Conservation (phyloP, 805 yeast species). For the Myxozyma monticola region DNA sequence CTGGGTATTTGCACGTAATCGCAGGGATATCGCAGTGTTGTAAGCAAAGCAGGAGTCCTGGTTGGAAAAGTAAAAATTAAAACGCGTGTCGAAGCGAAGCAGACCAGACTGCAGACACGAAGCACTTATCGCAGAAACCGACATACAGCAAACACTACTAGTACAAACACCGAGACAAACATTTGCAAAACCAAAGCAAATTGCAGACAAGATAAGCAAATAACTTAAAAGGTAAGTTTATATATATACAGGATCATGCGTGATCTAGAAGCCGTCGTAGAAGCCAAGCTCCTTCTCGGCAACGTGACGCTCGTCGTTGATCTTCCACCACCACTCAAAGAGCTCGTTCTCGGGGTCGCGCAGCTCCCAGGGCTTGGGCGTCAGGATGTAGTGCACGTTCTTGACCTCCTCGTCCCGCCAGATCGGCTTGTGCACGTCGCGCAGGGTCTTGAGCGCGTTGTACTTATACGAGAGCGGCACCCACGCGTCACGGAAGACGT, state of each 20-base stretch:
- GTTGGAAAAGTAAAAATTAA: too few species aligned
- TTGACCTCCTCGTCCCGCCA: constrained; percentile 53
- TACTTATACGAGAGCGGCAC: constrained; percentile 53
- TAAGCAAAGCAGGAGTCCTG: too few species aligned
- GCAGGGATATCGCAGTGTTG: too few species aligned
- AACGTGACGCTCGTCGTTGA: constrained; percentile 43
- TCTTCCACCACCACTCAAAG: constrained; percentile 53
- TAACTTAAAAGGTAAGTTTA: neutral
- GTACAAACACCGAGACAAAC: neutral
- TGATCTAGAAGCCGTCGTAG: constrained; percentile 30
- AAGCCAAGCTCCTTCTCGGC: constrained; percentile 27
- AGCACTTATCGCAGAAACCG: too few species aligned
- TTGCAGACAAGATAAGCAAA: neutral
- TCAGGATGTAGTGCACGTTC: constrained; percentile 56
- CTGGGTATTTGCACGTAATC: too few species aligned
- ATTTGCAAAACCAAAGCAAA: neutral
- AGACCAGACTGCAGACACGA: too few species aligned
- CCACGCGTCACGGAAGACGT: constrained; percentile 55
- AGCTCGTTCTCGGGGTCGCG: constrained; percentile 38
- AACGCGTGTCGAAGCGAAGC: too few species aligned
- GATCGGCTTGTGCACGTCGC: constrained; percentile 46
- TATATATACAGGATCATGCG: neutral
- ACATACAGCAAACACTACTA: neutral
- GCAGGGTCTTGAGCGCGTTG: constrained; percentile 58
- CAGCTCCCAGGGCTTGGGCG: constrained; percentile 64